Percentiles rank a stretch among this genome's conserved stretches.
Evolutionary conservation across 495 filamentous ascomycete species (phyloP).

Genomic region (Parachaetomium inaequale): DNA sequence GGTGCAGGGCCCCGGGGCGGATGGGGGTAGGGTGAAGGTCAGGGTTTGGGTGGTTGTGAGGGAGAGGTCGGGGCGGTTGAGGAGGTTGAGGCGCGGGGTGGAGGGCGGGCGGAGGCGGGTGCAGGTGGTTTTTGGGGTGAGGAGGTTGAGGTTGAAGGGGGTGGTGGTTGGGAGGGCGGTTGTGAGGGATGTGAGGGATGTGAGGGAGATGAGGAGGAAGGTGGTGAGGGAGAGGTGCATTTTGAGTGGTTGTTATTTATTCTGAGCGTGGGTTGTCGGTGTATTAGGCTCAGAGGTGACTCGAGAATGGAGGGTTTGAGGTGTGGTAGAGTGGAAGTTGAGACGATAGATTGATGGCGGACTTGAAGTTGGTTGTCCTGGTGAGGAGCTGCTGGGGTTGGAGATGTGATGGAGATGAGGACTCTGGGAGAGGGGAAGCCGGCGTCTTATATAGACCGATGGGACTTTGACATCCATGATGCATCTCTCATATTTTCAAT

Average conservation of each 20-base stretch:
- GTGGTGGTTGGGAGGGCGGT: slow-evolving; percentile 13
- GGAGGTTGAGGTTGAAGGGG: no score
- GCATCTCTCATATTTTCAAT: not conserved
- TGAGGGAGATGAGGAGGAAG: slow-evolving; percentile 24
- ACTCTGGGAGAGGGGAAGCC: not conserved
- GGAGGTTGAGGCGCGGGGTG: slow-evolving; percentile 7
- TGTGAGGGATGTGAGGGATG: slow-evolving; percentile 22
- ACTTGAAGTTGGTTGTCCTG: not conserved
- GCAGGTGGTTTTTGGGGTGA: slow-evolving; percentile 17
- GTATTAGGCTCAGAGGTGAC: not conserved
- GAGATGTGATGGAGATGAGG: not conserved
- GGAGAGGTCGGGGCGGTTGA: slow-evolving; percentile 1
- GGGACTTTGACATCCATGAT: not conserved
- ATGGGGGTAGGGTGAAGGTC: slow-evolving; percentile 18
- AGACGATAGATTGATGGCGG: not conserved
- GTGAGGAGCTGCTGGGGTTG: not conserved
- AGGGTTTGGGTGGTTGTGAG: slow-evolving; percentile 7
- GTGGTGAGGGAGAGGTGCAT: slow-evolving; percentile 28
- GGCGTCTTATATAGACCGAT: not conserved
- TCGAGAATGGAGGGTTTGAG: not conserved
- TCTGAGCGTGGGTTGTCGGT: not conserved
- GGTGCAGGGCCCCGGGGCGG: slow-evolving; percentile 27
- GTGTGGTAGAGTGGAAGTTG: not conserved
- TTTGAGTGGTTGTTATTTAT: slow-evolving; percentile 14
- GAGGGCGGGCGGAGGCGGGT: slow-evolving; percentile 1